phyloP scores from a whole-genome alignment of 148 eudicot genomes.

The Silene latifolia region DNA sequence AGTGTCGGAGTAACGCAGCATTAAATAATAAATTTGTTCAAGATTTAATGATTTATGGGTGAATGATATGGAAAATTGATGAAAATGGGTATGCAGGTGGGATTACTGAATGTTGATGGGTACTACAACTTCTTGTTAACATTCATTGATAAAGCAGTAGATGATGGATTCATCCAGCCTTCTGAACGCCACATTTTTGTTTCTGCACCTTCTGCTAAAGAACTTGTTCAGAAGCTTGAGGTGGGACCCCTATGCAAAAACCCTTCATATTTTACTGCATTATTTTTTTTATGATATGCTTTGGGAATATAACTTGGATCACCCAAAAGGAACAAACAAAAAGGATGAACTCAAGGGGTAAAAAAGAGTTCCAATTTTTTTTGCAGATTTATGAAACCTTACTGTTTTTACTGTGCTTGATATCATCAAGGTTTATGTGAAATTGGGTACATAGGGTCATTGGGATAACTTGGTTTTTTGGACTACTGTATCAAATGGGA shows the following conservation, averaged over 20 bases:
- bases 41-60: neutral
- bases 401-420: neutral
- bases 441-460: neutral
- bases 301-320: conserved; percentile 19
- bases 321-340: conserved; percentile 17
- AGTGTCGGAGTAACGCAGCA: neutral
- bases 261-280: neutral
- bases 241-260: conserved; percentile 24
- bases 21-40: no score
- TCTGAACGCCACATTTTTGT: conserved; percentile 63
- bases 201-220: conserved; percentile 67
- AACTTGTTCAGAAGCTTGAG: conserved; percentile 73
- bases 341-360: neutral
- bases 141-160: conserved; percentile 74
- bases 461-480: neutral
- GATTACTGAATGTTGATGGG: conserved; percentile 74
- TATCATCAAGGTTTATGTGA: conserved; percentile 15
- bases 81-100: conserved; percentile 44
- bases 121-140: conserved; percentile 54
- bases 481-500: neutral
- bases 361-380: neutral
- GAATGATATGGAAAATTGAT: neutral
- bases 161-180: conserved; percentile 71
- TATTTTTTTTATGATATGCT: conserved; percentile 2
- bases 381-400: conserved; percentile 14